These are phyloP conservation scores for Mycena galericulata DNA, from an alignment of 768 basidiomycete species.

Conservation along the genomic window DNA sequence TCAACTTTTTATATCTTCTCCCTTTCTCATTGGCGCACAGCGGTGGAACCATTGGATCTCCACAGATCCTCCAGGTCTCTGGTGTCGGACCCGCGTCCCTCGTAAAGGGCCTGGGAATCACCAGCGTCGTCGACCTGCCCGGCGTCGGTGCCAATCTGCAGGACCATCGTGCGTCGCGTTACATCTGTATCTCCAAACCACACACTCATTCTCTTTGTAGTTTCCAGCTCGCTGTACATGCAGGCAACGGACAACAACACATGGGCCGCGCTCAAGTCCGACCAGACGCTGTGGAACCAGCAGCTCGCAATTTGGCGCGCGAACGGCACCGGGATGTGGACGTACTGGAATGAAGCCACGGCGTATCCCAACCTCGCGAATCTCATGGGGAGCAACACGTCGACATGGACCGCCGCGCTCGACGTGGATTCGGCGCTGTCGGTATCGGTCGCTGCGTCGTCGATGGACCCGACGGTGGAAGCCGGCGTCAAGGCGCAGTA, in stretches of 20 bases:
- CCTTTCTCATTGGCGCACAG: neutral
- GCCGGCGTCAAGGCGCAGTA: constrained; percentile 35
- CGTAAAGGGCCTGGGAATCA: constrained; percentile 26
- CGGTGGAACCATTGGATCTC: constrained; percentile 30
- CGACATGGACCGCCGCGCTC: constrained; percentile 17
- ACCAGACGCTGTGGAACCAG: constrained; percentile 20
- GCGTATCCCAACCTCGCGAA: constrained; percentile 29
- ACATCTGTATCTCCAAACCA: neutral
- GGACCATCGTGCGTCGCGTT: constrained; percentile 26
- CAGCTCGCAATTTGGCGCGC: constrained; percentile 30
- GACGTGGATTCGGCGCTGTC: constrained; percentile 17
- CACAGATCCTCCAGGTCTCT: constrained; percentile 32
- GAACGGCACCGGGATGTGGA: constrained; percentile 36
- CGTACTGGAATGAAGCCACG: constrained; percentile 35
- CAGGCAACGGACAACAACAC: constrained; percentile 29
- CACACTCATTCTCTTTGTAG: neutral
- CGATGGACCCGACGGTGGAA: constrained; percentile 29
- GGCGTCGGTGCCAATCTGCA: constrained; percentile 34
- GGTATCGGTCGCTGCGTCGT: constrained; percentile 17
- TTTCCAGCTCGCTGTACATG: constrained; percentile 25
- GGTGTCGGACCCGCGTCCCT: constrained; percentile 29
- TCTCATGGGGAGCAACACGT: constrained; percentile 24
- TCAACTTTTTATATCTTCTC: neutral
- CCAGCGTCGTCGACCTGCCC: constrained; percentile 32
- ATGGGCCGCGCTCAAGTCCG: constrained; percentile 29